These are phyloP conservation scores for Scheffersomyces illinoinensis DNA, from an alignment of 1,139 yeast species.

Conservation along the genomic window DNA sequence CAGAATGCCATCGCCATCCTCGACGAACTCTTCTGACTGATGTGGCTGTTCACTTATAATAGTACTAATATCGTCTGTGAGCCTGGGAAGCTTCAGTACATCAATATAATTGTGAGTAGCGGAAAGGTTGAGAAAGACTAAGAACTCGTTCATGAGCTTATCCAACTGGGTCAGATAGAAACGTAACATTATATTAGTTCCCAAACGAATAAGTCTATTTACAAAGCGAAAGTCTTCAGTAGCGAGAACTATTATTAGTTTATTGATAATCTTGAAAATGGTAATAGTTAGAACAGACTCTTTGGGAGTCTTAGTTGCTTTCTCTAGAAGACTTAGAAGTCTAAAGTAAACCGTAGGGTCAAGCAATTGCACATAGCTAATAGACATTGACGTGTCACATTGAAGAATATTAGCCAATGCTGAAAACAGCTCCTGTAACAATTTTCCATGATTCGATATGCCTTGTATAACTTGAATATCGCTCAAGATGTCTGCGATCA, in stretches of 20 bases:
- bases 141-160: slow-evolving; percentile 32
- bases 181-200: slow-evolving; percentile 26
- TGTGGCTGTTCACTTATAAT: not conserved
- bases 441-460: slow-evolving; percentile 19
- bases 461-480: not conserved
- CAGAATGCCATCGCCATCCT: slow-evolving; percentile 3
- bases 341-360: slow-evolving; percentile 18
- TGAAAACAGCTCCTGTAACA: slow-evolving; percentile 27
- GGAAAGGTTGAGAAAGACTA: slow-evolving; percentile 36
- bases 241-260: slow-evolving; percentile 30
- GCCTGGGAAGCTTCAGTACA: slow-evolving; percentile 16
- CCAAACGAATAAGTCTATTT: slow-evolving; percentile 31
- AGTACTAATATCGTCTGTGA: slow-evolving; percentile 17
- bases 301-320: slow-evolving; percentile 17
- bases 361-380: slow-evolving; percentile 19
- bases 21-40: slow-evolving; percentile 6
- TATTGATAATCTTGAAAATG: slow-evolving; percentile 39
- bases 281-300: slow-evolving; percentile 24
- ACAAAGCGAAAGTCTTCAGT: slow-evolving; percentile 33
- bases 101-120: slow-evolving; percentile 19
- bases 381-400: slow-evolving; percentile 26
- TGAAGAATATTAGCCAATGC: slow-evolving; percentile 26
- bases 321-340: slow-evolving; percentile 22
- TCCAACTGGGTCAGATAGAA: slow-evolving; percentile 32
- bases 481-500: slow-evolving; percentile 12